These are phyloP conservation scores for Oryza punctata DNA, from an alignment of 176 grass and related monocot genomes.

Conservation along the genomic window DNA sequence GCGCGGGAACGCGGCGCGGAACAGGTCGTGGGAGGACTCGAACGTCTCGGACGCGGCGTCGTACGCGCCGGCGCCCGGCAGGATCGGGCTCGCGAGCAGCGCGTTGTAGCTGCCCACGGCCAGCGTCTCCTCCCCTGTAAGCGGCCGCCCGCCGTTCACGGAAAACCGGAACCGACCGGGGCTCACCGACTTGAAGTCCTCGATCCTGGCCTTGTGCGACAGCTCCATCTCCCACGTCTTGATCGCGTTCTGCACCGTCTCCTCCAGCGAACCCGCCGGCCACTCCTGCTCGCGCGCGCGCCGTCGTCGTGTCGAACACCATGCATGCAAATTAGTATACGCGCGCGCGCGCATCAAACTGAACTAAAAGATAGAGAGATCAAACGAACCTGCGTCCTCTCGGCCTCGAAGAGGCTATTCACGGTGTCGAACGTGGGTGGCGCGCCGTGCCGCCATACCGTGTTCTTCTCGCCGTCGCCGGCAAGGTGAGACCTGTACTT, in stretches of 20 bases:
- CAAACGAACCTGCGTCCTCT: constrained; percentile 51
- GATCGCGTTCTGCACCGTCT: constrained; percentile 86
- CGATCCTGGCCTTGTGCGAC: constrained; percentile 73
- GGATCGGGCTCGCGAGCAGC: constrained; percentile 64
- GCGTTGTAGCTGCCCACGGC: constrained; percentile 93
- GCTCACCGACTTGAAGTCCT: constrained; percentile 91
- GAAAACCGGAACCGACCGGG: constrained; percentile 46
- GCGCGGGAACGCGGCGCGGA: constrained; percentile 70
- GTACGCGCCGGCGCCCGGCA: constrained; percentile 54
- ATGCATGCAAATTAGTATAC: too few relatives aligned
- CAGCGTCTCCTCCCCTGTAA: constrained; percentile 62
- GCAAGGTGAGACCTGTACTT: constrained; percentile 64
- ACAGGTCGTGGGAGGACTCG: constrained; percentile 76
- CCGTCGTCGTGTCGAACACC: background rate
- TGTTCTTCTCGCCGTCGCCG: constrained; percentile 79
- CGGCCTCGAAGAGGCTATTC: constrained; percentile 87
- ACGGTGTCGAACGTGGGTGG: constrained; percentile 75
- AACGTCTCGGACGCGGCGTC: constrained; percentile 79
- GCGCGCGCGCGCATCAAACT: background rate
- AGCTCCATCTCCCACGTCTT: constrained; percentile 99
- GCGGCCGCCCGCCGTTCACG: constrained; percentile 58
- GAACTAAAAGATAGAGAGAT: background rate
- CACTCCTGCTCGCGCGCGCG: constrained; percentile 53
- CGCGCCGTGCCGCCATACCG: constrained; percentile 75
- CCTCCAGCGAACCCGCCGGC: constrained; percentile 80